phyloP scores from a whole-genome alignment of 2,329 filamentous ascomycete species.

The Ciborinia camelliae region DNA sequence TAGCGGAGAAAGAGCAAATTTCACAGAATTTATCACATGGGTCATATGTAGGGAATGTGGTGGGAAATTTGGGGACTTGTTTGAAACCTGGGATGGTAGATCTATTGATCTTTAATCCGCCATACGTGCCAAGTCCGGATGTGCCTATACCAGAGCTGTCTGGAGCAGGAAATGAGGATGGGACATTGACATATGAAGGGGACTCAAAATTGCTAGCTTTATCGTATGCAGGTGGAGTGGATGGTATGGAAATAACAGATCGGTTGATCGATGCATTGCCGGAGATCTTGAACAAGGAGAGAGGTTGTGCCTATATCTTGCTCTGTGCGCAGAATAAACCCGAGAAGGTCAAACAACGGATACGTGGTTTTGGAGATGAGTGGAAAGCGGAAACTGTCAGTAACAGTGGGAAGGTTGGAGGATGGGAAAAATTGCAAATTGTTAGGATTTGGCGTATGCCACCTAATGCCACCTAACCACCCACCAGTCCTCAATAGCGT shows the following conservation, averaged over 20 bases:
- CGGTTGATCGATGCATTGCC: conserved; percentile 70
- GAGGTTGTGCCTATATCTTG: conserved; percentile 84
- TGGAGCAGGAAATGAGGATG: conserved; percentile 31
- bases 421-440: conserved; percentile 92
- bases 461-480: conserved; percentile 10
- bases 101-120: conserved; percentile 92
- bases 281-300: conserved; percentile 52
- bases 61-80: conserved; percentile 65
- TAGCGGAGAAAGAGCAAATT: conserved; percentile 43
- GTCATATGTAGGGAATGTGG: conserved; percentile 62
- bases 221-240: conserved; percentile 81
- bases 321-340: conserved; percentile 90
- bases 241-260: conserved; percentile 94
- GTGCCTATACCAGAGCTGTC: conserved; percentile 54
- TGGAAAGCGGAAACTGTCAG: conserved; percentile 80
- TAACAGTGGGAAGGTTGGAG: conserved; percentile 78
- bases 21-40: conserved; percentile 41
- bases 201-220: conserved; percentile 81
- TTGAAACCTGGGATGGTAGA: conserved; percentile 64
- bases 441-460: conserved; percentile 71
- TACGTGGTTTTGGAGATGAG: conserved; percentile 52
- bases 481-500: neutral
- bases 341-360: conserved; percentile 62
- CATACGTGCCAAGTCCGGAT: conserved; percentile 84
- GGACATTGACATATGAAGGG: conserved; percentile 58